phyloP scores from a whole-genome alignment of 2,329 filamentous ascomycete genomes.

The Zymoseptoria crescenta region DNA sequence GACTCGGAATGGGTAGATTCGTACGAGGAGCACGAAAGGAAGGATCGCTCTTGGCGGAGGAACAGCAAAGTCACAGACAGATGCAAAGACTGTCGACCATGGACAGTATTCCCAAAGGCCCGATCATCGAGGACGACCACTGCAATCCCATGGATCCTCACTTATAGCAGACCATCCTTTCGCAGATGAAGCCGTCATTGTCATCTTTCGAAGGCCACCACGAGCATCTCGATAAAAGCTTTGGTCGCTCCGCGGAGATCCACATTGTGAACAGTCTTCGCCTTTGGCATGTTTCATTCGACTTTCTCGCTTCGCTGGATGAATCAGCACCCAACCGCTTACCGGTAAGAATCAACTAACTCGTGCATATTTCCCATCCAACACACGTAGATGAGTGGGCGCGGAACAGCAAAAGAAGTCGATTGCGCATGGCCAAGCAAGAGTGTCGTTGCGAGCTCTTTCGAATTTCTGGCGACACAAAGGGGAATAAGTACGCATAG shows the following conservation, averaged over 20 bases:
- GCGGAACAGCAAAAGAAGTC: too few relatives aligned
- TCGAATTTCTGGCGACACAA: too few relatives aligned
- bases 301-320: too few relatives aligned
- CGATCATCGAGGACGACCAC: conserved; percentile 71
- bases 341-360: too few relatives aligned
- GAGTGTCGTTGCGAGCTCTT: too few relatives aligned
- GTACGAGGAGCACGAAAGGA: conserved; percentile 42
- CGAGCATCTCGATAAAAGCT: conserved; percentile 58
- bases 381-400: too few relatives aligned
- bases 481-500: too few relatives aligned
- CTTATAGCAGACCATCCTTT: conserved; percentile 66
- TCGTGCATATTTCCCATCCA: too few relatives aligned
- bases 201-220: conserved; percentile 70
- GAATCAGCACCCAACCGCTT: too few relatives aligned
- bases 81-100: conserved; percentile 17
- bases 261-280: too few relatives aligned
- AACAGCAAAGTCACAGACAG: conserved; percentile 26
- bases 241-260: conserved; percentile 65
- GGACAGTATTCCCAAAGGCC: conserved; percentile 50
- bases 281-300: too few relatives aligned
- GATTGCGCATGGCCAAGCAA: too few relatives aligned
- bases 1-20: conserved; percentile 21
- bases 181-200: conserved; percentile 64
- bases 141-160: conserved; percentile 84
- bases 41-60: conserved; percentile 29